phyloP scores from a whole-genome alignment of 148 eudicot genomes.

The Fagopyrum esculentum region DNA sequence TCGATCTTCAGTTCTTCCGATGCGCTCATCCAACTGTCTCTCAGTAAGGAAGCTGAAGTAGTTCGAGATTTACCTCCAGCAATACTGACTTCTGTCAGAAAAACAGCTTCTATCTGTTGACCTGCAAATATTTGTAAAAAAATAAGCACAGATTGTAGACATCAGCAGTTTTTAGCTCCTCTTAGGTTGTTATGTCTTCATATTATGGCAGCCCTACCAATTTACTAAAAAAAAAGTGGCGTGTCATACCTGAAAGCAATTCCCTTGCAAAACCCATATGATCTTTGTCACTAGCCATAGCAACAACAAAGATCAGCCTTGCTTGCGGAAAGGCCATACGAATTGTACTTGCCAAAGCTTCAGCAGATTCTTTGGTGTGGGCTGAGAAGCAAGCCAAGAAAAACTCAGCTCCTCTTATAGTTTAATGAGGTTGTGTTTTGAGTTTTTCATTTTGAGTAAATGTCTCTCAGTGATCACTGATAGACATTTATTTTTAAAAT shows the following conservation, averaged over 20 bases:
- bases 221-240: background rate
- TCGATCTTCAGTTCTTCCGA: slow-evolving; percentile 36
- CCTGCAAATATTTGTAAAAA: slow-evolving; percentile 17
- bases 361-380: slow-evolving; percentile 87
- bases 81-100: slow-evolving; percentile 66
- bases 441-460: background rate
- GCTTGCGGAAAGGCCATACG: slow-evolving; percentile 39
- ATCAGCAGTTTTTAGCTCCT: background rate
- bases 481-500: background rate
- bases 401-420: background rate
- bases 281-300: slow-evolving; percentile 96
- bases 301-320: slow-evolving; percentile 67
- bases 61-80: slow-evolving; percentile 66
- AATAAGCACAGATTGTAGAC: background rate
- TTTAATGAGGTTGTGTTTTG: background rate
- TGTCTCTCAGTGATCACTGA: background rate
- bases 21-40: slow-evolving; percentile 49
- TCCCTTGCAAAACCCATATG: slow-evolving; percentile 81
- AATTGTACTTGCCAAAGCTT: slow-evolving; percentile 67
- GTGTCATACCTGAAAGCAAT: slow-evolving; percentile 45
- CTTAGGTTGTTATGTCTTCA: background rate
- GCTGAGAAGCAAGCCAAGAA: slow-evolving; percentile 40
- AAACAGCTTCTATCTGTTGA: slow-evolving; percentile 47
- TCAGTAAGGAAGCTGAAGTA: slow-evolving; percentile 42
- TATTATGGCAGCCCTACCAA: background rate